Percentiles rank a stretch among this genome's conserved stretches.
These are phyloP conservation scores for Galium porrigens DNA, from an alignment of 305 asterid species.

Conservation along the genomic window DNA sequence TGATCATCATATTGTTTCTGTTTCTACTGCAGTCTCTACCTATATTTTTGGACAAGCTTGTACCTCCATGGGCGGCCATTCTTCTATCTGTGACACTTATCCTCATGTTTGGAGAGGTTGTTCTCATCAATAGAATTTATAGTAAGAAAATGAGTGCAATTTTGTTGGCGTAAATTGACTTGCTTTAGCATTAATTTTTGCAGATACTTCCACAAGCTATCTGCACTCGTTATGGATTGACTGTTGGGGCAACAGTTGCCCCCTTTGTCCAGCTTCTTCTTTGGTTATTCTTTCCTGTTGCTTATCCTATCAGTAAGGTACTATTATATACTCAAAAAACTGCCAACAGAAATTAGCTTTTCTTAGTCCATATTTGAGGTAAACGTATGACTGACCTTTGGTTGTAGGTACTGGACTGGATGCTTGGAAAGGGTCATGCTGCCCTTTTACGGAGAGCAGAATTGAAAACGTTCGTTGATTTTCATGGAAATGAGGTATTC, in stretches of 20 bases:
- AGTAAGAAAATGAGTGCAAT: slow-evolving; percentile 6
- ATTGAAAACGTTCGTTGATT: slow-evolving; percentile 88
- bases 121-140: slow-evolving; percentile 10
- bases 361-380: not conserved
- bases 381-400: slow-evolving; percentile 1
- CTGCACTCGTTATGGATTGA: slow-evolving; percentile 85
- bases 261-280: slow-evolving; percentile 85
- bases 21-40: slow-evolving; percentile 64
- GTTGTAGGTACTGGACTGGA: slow-evolving; percentile 77
- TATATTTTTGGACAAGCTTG: slow-evolving; percentile 87
- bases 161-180: slow-evolving; percentile 11
- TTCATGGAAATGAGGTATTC: slow-evolving; percentile 83
- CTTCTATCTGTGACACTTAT: slow-evolving; percentile 81
- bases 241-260: slow-evolving; percentile 78
- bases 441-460: slow-evolving; percentile 87
- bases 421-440: slow-evolving; percentile 97
- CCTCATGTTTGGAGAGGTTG: slow-evolving; percentile 92
- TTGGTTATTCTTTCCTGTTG: slow-evolving; percentile 71
- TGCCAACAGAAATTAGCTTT: not conserved
- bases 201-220: slow-evolving; percentile 97
- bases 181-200: slow-evolving; percentile 8
- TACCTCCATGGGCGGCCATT: slow-evolving; percentile 98
- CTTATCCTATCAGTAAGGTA: slow-evolving; percentile 98
- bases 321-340: not conserved
- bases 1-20: slow-evolving; percentile 4